phyloP scores from a whole-genome alignment of 768 basidiomycete genomes.

The Neoboletus brunneissimus region DNA sequence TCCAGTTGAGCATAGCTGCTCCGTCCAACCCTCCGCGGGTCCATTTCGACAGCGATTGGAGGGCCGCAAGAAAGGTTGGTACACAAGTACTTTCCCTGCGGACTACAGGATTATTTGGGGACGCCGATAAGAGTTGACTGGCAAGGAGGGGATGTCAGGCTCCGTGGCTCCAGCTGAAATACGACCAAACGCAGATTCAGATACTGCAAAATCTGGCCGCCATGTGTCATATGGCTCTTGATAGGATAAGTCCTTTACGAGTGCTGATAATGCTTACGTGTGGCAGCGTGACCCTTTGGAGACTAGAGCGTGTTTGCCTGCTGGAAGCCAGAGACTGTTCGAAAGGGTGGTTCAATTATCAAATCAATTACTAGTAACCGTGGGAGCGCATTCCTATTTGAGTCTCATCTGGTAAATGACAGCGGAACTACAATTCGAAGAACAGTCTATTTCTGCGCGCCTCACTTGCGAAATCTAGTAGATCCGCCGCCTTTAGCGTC shows the following conservation, averaged over 20 bases:
- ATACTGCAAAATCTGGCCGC: background rate
- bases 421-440: too few relatives aligned
- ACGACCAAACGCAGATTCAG: background rate
- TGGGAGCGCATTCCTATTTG: too few relatives aligned
- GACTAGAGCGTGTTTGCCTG: too few relatives aligned
- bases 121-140: background rate
- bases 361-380: too few relatives aligned
- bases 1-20: background rate
- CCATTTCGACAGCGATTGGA: slow-evolving; percentile 2
- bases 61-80: background rate
- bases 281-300: too few relatives aligned
- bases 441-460: too few relatives aligned
- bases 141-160: background rate
- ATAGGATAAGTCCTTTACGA: background rate
- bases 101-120: background rate
- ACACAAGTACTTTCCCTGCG: too few relatives aligned
- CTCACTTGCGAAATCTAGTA: too few relatives aligned
- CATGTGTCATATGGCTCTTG: background rate
- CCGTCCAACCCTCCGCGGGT: background rate
- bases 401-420: too few relatives aligned
- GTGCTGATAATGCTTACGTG: background rate
- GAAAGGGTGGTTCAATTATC: too few relatives aligned
- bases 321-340: too few relatives aligned
- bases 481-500: too few relatives aligned
- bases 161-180: background rate